Base-by-base conservation (phyloP, 176 grass and related monocot species). In the Carex cristatella region DNA sequence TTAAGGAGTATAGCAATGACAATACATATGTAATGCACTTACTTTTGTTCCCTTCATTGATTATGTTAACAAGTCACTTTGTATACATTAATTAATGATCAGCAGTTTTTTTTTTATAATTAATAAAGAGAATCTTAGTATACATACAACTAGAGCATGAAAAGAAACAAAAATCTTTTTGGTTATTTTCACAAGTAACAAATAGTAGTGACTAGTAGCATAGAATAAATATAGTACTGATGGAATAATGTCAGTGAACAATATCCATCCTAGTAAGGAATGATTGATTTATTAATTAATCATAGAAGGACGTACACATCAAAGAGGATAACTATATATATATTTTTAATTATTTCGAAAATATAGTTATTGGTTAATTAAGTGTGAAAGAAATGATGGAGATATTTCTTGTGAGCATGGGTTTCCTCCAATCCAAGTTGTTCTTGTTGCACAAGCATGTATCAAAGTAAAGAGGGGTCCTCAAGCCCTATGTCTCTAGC, bases 381-480 rank as follows among this genome's bases (percentile, higher is more conserved):
- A 56, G 27, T 77, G 49, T 78, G 27, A 30, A 78, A 33, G 14
- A 78, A 78, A 70, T 56, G 27, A 35, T 32, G 12, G 51, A 35
- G 49, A 78, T 78, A 78, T 78, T 78, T 78, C 74, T 78, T 78
- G 74, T 57, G 74, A 78, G 74, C 12, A 32, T 78, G 74, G 74
- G 28, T 78, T 78, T 78, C 49, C 51, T 78, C 51, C 51, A 78
- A 78, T 78, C 53, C 13, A 74, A 78, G 51, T 78, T 78, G 74
- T 78, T 78, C 74, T 78, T 78, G 74, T 78, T 1, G 28, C 74
- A 78, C 74, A 78, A 78, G 74, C 74, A 78, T 78, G 74, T 5
- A 78, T 57, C 51, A 57, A 57, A 56, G 12, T 23, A 57, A 33
- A 18, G 74, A 56, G 49, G 68, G 74, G 48, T 13, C 74, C 74